Evolutionary conservation across 352 stramenopile species (phyloP).

Genomic region (Achlya hypogyna): DNA sequence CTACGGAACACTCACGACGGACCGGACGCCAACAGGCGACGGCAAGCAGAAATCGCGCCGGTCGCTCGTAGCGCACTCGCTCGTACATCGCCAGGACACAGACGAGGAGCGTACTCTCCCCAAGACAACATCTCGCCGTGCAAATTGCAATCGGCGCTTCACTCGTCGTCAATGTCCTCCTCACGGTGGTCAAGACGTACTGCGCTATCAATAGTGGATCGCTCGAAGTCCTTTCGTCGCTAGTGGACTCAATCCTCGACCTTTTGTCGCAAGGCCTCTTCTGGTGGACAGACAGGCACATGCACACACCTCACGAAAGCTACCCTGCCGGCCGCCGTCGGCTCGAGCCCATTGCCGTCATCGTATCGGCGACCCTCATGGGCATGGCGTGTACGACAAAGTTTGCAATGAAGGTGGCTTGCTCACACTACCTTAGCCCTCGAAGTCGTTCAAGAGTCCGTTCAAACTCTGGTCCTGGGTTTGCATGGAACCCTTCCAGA

Average conservation of each 20-base stretch:
- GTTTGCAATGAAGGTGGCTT: not conserved
- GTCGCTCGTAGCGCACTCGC: conserved; percentile 61
- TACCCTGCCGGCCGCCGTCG: conserved; percentile 90
- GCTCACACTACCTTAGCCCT: conserved; percentile 41
- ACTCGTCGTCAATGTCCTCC: conserved; percentile 53
- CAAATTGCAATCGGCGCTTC: conserved; percentile 62
- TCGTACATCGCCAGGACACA: conserved; percentile 52
- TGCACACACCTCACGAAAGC: conserved; percentile 80
- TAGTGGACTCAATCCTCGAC: conserved; percentile 92
- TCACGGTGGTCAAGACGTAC: conserved; percentile 66
- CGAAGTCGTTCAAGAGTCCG: conserved; percentile 91
- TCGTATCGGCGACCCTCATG: conserved; percentile 95
- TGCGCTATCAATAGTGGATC: conserved; percentile 77
- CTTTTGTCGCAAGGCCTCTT: conserved; percentile 90
- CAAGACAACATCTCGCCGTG: conserved; percentile 36
- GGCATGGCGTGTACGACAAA: conserved; percentile 75
- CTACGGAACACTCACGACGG: conserved; percentile 5
- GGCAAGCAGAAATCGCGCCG: conserved; percentile 17
- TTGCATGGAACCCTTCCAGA: conserved; percentile 49
- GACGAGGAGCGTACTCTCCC: conserved; percentile 35
- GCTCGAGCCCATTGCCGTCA: conserved; percentile 92
- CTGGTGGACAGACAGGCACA: conserved; percentile 90
- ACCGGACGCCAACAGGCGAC: conserved; percentile 39
- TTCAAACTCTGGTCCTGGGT: conserved; percentile 68
- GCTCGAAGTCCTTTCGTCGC: conserved; percentile 89